phyloP scores from a whole-genome alignment of 148 eudicot genomes.

The Rhododendron molle region DNA sequence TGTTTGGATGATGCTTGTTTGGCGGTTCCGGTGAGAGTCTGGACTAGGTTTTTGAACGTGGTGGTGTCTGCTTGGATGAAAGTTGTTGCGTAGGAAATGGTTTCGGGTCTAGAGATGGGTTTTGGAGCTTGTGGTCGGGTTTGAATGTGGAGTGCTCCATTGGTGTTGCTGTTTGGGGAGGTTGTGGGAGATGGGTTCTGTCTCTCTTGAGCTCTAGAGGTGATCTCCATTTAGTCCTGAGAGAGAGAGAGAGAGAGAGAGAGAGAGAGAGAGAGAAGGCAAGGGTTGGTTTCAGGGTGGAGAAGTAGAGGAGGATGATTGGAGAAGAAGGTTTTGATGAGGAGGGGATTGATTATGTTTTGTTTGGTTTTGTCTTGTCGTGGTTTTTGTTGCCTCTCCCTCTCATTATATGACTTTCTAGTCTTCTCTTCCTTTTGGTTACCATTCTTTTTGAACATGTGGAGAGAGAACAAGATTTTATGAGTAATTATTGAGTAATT shows the following conservation, averaged over 20 bases:
- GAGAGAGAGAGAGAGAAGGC: conserved; percentile 7
- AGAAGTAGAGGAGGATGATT: conserved; percentile 24
- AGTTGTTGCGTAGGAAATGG: conserved; percentile 74
- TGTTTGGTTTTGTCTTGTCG: no score
- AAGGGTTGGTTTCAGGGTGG: conserved; percentile 14
- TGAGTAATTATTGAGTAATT: no score
- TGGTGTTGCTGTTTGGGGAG: conserved; percentile 37
- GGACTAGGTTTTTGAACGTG: conserved; percentile 84
- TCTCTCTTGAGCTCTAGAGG: conserved; percentile 38
- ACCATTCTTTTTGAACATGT: no score
- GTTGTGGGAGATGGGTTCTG: conserved; percentile 36
- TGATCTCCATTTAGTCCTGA: conserved; percentile 40
- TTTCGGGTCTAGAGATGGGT: conserved; percentile 63
- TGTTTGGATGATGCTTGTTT: conserved; percentile 15
- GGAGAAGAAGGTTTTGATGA: conserved; percentile 27
- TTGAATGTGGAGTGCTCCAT: conserved; percentile 12
- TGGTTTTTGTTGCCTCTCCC: not conserved
- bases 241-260: conserved; percentile 12
- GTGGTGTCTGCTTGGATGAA: conserved; percentile 80
- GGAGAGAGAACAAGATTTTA: no score
- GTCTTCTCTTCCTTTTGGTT: not conserved
- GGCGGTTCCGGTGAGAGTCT: conserved; percentile 71
- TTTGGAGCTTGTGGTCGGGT: conserved; percentile 36
- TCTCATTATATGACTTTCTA: not conserved
- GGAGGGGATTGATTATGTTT: not conserved